Evolutionary conservation across 306 rosid genomes (phyloP).

Genomic region (Corylus heterophylla): DNA sequence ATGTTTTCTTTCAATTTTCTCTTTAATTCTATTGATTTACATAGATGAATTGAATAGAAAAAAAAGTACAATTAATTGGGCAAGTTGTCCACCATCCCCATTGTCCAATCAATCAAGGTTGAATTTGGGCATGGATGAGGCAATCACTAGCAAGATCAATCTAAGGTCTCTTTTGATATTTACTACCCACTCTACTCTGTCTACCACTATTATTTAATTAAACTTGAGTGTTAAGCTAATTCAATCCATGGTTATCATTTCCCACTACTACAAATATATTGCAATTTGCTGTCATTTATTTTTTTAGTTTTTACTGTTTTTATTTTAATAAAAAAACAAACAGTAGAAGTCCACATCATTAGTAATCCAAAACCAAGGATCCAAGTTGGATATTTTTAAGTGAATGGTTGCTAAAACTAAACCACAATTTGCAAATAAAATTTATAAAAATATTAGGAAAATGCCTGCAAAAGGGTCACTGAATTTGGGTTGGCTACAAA

Average conservation of each 20-base stretch:
- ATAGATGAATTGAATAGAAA: no score
- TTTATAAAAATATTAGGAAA: no score
- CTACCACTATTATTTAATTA: not conserved
- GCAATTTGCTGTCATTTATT: not conserved
- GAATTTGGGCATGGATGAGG: constrained; percentile 37
- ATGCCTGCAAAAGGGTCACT: no score
- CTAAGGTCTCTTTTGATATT: constrained; percentile 18
- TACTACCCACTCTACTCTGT: not conserved
- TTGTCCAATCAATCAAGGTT: constrained; percentile 30
- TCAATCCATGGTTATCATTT: not conserved
- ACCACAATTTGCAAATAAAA: no score
- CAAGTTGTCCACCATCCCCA: constrained; percentile 43
- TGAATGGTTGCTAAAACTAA: not conserved
- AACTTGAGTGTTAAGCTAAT: constrained; percentile 11
- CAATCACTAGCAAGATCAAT: constrained; percentile 25
- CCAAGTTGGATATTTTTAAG: no score
- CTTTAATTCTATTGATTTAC: not conserved
- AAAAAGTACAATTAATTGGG: constrained; percentile 20
- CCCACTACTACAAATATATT: not conserved
- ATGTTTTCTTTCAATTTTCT: not conserved
- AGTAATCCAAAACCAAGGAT: no score
- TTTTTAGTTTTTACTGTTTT: not conserved
- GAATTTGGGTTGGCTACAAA: not conserved
- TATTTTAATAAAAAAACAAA: no score
- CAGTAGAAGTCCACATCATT: no score